These are phyloP conservation scores for Lachnellula suecica DNA, from an alignment of 2,329 filamentous ascomycete genomes.

Conservation along the genomic window DNA sequence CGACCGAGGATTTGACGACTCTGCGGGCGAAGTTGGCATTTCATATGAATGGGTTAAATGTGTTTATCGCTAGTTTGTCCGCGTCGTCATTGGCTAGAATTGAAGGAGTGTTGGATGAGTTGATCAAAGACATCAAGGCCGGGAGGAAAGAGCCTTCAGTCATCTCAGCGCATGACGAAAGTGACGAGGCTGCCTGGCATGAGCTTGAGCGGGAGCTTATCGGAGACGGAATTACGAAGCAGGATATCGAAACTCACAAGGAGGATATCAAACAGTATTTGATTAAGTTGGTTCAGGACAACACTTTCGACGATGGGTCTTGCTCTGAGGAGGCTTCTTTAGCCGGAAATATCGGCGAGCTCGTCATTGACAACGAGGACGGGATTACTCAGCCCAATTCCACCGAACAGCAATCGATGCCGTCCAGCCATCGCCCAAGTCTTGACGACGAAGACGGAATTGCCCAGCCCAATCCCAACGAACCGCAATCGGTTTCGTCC, in stretches of 20 bases:
- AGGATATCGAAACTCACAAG: conserved; percentile 11
- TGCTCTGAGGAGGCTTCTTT: no score
- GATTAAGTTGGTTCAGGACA: neutral
- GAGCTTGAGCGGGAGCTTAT: conserved; percentile 6
- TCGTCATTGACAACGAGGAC: no score
- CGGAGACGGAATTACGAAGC: conserved; percentile 11
- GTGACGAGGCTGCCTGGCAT: conserved; percentile 7
- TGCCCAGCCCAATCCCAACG: no score
- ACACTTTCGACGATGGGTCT: no score
- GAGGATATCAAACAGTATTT: conserved; percentile 6
- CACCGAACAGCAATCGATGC: no score
- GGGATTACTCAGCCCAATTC: no score
- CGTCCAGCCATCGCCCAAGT: no score
- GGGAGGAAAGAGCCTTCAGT: conserved; percentile 4
- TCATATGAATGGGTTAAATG: conserved; percentile 25
- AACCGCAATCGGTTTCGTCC: no score
- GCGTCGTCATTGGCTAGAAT: conserved; percentile 3
- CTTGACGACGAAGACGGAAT: no score
- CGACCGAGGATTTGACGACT: conserved; percentile 18
- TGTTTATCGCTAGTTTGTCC: conserved; percentile 4
- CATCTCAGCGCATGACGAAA: conserved; percentile 3
- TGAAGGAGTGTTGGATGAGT: conserved; percentile 6
- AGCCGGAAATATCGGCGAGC: no score
- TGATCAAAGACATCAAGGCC: neutral
- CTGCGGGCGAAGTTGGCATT: conserved; percentile 22